Conservation (phyloP, 2,329 filamentous ascomycete genomes). For the Hymenoscyphus albidus region DNA sequence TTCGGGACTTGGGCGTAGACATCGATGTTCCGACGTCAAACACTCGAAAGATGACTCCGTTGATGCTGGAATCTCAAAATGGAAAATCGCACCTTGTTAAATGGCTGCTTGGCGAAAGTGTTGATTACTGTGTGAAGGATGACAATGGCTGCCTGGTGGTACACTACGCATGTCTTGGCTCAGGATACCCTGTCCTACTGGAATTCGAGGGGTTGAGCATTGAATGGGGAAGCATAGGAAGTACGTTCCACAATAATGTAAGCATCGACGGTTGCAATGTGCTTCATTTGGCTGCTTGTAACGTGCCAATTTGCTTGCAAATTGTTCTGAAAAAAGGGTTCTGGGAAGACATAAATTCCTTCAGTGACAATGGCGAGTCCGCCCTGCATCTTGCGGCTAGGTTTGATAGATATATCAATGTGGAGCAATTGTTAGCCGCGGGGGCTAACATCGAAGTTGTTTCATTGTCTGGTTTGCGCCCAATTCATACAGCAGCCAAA, state of each 20-base stretch:
- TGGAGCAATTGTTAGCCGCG: background rate
- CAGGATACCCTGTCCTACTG: background rate
- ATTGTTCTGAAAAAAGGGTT: background rate
- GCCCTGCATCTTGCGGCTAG: background rate
- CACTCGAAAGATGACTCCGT: background rate
- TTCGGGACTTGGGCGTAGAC: background rate
- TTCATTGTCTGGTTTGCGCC: background rate
- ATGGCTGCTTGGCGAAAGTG: background rate
- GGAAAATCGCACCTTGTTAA: background rate
- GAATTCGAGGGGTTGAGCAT: background rate
- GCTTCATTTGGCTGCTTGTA: background rate
- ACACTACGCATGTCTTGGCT: background rate
- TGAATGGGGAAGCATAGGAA: background rate
- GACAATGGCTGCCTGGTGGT: background rate
- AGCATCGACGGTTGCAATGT: background rate
- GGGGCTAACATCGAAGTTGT: background rate
- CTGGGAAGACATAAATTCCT: background rate
- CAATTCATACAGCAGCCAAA: background rate
- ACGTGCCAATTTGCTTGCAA: background rate
- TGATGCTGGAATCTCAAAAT: background rate
- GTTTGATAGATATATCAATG: background rate
- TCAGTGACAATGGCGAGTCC: background rate
- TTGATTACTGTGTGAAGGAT: background rate
- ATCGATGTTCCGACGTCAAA: background rate
- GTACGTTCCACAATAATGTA: accelerated